Conservation (phyloP, 768 basidiomycete species). For the Chlorophyllum brunneum region DNA sequence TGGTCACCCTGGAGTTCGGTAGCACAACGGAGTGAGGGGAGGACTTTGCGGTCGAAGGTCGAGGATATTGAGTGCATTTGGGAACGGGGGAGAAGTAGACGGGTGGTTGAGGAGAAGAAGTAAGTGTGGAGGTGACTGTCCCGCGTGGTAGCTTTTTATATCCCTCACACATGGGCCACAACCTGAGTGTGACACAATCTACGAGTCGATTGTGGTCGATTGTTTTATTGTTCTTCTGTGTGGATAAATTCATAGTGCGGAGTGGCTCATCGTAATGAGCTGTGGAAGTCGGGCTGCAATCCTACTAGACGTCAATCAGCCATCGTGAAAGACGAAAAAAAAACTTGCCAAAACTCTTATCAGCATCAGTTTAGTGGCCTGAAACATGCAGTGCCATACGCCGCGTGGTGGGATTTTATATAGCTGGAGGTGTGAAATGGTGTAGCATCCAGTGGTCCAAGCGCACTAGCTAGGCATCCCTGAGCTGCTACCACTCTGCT, state of each 20-base stretch:
- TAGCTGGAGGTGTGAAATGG: too few relatives aligned
- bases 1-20: background rate
- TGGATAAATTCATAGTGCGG: background rate
- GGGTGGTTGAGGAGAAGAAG: slow-evolving; percentile 1
- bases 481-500: background rate
- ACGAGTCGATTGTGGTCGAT: background rate
- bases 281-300: background rate
- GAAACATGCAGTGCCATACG: background rate
- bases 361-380: background rate
- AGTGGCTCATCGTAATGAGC: background rate
- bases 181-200: slow-evolving; percentile 1
- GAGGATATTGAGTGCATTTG: slow-evolving; percentile 1
- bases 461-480: background rate
- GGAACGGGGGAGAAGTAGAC: background rate
- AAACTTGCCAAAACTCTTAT: too few relatives aligned
- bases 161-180: background rate
- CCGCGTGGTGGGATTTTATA: background rate
- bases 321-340: too few relatives aligned
- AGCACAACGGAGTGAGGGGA: background rate
- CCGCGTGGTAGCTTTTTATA: slow-evolving; percentile 10
- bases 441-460: slow-evolving; percentile 7
- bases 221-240: background rate
- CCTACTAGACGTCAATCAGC: too few relatives aligned
- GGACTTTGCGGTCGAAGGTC: background rate
- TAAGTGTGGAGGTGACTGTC: slow-evolving; percentile 10